Evolutionary conservation across 257 asterid species (phyloP).

Genomic region (Plectranthus barbatus): DNA sequence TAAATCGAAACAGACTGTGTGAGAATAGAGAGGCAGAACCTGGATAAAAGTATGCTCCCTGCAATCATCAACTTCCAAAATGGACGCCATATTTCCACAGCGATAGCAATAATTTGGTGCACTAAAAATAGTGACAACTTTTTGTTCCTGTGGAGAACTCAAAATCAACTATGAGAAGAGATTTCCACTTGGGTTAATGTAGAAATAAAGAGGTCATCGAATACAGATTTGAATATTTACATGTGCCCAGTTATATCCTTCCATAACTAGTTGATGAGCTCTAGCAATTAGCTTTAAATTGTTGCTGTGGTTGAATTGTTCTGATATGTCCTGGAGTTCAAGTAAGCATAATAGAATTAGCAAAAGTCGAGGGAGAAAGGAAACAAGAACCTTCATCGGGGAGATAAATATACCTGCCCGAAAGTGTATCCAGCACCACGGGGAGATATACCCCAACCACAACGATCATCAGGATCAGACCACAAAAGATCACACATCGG

Average conservation of each 20-base stretch:
- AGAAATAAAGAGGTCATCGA: background rate
- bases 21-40: constrained; percentile 34
- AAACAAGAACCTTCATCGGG: constrained; percentile 1
- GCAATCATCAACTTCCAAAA: constrained; percentile 91
- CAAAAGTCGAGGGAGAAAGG: constrained; percentile 1
- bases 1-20: background rate
- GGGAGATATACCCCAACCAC: constrained; percentile 99
- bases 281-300: constrained; percentile 78
- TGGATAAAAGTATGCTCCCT: constrained; percentile 81
- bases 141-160: constrained; percentile 65
- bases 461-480: constrained; percentile 99
- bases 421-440: constrained; percentile 99
- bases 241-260: constrained; percentile 97
- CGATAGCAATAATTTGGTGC: constrained; percentile 97
- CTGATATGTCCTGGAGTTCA: constrained; percentile 74
- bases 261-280: constrained; percentile 98
- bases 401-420: constrained; percentile 59
- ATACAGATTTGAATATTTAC: constrained; percentile 28
- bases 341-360: background rate
- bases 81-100: constrained; percentile 97
- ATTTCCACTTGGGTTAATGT: background rate
- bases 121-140: constrained; percentile 88
- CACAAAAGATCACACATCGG: constrained; percentile 96
- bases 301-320: constrained; percentile 91
- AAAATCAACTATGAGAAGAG: constrained; percentile 15